Evolutionary conservation across 352 stramenopile genomes (phyloP).

Genomic region (Pythium insidiosum): DNA sequence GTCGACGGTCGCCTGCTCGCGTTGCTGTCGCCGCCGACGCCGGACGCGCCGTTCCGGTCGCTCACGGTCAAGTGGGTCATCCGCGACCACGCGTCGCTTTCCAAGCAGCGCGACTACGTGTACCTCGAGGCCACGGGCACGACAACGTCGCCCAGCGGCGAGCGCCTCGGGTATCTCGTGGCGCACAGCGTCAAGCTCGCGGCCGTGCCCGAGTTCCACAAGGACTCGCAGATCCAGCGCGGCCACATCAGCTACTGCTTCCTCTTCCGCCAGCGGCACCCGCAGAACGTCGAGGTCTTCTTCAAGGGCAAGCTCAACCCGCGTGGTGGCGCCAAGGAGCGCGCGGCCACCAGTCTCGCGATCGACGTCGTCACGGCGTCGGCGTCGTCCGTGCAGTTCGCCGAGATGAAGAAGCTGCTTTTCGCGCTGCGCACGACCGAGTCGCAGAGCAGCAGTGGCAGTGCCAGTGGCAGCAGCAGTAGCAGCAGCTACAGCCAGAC

Average conservation of each 20-base stretch:
- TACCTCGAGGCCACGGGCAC: conserved; percentile 58
- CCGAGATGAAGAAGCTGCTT: conserved; percentile 67
- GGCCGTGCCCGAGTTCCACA: conserved; percentile 38
- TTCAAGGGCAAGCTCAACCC: conserved; percentile 44
- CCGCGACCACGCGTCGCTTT: conserved; percentile 42
- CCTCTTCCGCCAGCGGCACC: conserved; percentile 29
- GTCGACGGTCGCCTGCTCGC: conserved; percentile 47
- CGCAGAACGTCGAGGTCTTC: conserved; percentile 40
- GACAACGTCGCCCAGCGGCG: conserved; percentile 35
- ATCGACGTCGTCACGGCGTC: conserved; percentile 35
- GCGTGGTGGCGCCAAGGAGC: conserved; percentile 35
- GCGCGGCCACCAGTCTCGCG: conserved; percentile 30
- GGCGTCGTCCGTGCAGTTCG: conserved; percentile 40
- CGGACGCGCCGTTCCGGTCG: conserved; percentile 41
- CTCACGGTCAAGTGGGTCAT: conserved; percentile 62
- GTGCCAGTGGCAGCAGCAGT: conserved; percentile 15
- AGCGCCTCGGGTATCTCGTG: conserved; percentile 47
- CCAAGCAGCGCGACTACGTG: conserved; percentile 55
- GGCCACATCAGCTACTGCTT: conserved; percentile 49
- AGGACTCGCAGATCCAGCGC: conserved; percentile 57
- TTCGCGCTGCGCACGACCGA: conserved; percentile 30
- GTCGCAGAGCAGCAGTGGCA: conserved; percentile 8
- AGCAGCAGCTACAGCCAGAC: conserved; percentile 13
- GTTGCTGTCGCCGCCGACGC: conserved; percentile 29
- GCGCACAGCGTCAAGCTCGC: conserved; percentile 48